phyloP scores from a whole-genome alignment of 148 eudicot species.

The Tetragonia tetragonoides region DNA sequence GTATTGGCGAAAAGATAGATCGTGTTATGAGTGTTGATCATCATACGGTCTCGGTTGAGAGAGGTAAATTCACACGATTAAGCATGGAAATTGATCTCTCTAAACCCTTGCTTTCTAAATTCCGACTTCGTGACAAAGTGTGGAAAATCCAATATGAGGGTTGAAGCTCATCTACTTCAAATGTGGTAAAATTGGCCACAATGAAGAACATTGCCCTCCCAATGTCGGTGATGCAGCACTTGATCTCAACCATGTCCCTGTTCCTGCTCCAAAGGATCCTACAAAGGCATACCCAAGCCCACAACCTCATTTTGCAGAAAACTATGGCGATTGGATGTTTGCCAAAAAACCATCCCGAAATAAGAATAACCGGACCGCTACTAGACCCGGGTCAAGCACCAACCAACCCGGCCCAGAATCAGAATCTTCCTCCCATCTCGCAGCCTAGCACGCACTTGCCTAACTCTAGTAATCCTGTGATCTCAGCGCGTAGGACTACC shows the following conservation, averaged over 20 bases:
- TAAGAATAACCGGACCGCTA: too few species aligned
- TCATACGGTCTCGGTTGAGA: background rate
- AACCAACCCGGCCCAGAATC: background rate
- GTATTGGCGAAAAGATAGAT: background rate
- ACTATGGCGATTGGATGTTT: background rate
- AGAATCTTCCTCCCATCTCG: too few species aligned
- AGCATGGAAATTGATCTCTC: constrained; percentile 7
- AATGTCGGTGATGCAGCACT: too few species aligned
- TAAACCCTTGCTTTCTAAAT: background rate
- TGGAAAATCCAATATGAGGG: constrained; percentile 12
- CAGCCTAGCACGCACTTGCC: too few species aligned
- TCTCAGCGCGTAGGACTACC: too few species aligned
- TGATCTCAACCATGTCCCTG: background rate
- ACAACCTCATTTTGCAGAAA: background rate
- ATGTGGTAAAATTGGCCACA: background rate
- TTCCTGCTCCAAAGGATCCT: too few species aligned
- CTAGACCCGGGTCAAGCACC: too few species aligned
- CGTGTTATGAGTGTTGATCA: background rate
- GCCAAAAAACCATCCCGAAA: background rate
- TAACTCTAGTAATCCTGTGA: too few species aligned
- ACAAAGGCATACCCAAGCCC: background rate
- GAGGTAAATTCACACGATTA: constrained; percentile 9
- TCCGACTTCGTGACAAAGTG: background rate
- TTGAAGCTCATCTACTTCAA: background rate
- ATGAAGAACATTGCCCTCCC: background rate